Base-by-base conservation (phyloP, 176 grass and related monocot species). In the Oryza meyeriana region DNA sequence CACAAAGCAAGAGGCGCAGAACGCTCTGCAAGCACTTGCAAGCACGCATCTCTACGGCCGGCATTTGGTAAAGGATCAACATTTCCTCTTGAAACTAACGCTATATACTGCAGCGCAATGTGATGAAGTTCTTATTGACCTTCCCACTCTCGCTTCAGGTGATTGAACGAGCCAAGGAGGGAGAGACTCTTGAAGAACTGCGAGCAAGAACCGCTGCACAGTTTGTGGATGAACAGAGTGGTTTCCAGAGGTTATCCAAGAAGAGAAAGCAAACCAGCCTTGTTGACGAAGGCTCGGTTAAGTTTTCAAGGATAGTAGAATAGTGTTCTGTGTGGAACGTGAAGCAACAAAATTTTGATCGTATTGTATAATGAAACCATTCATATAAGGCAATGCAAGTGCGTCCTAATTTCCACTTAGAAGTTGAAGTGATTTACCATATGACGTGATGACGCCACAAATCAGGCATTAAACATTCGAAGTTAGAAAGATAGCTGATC, bases 11-110 rank as follows among this genome's bases (percentile, higher is more conserved):
- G 95, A 95, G 87, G 92, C 95, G 3, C 92, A 98, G 69, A 93
- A 88, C 48, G 90, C 92, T 45, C 50, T 95, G 24, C 84, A 95
- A 79, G 89, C 93, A 67, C 95, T 98, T 8, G 75, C 88, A 36
- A 98, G 68, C 88, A 98, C 90, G 8, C 96, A 98, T 91, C 90
- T 98, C 3, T 98, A 98, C 18, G 93, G 92, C 3, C 88, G 93
- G 8, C 93, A 91, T 74, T 78, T 98, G 96, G 96, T 95, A 95
- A 66, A 71, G 5, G 39, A 79, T 83, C 32, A n/a, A 63, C 12
- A 58, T 66, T 4, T 30, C 32, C 26, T 24, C 83, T 78, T 61
- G 0, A 66, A 76, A 27, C 17, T 39, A 20, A 22, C 38, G 12
- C n/a, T 32, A 10, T 65, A 11, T 27, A 52, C 67, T 71, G 10